Percentiles rank a stretch among this genome's conserved stretches.
Evolutionary conservation across 345 rosid genomes (phyloP).

Genomic region (Linum lewisii): DNA sequence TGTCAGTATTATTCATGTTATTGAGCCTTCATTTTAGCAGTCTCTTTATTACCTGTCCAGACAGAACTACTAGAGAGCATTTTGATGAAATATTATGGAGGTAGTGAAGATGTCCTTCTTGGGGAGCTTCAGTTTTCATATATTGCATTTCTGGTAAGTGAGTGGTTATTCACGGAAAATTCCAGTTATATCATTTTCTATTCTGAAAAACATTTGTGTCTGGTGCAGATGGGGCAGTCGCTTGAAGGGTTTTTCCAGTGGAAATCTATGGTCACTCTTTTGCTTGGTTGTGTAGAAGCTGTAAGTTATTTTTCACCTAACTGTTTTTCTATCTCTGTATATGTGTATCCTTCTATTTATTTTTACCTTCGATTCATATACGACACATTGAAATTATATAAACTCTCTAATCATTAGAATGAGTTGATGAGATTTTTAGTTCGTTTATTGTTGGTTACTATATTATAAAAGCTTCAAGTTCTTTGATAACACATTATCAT

Average conservation of each 20-base stretch:
- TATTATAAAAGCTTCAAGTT: no score
- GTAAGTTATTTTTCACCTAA: conserved; percentile 32
- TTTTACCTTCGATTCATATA: no score
- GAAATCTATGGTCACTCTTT: conserved; percentile 83
- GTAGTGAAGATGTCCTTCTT: conserved; percentile 66
- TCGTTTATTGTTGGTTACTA: no score
- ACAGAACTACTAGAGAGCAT: conserved; percentile 56
- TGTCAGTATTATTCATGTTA: not conserved
- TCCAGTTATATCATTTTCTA: conserved; percentile 6
- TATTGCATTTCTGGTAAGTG: conserved; percentile 75
- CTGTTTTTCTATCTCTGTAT: not conserved
- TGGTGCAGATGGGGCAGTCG: conserved; percentile 95
- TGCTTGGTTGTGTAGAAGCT: conserved; percentile 77
- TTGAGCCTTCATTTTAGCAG: conserved; percentile 3
- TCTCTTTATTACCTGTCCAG: conserved; percentile 27
- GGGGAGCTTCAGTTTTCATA: conserved; percentile 91
- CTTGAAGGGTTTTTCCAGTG: conserved; percentile 86
- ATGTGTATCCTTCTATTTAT: no score
- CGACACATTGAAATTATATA: no score
- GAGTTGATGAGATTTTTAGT: no score
- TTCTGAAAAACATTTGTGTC: conserved; percentile 6
- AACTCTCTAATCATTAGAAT: no score
- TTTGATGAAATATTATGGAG: conserved; percentile 49
- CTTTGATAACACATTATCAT: no score
- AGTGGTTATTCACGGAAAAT: not conserved